Conservation (phyloP, 2,329 filamentous ascomycete species). For the Aspergillus floridensis region DNA sequence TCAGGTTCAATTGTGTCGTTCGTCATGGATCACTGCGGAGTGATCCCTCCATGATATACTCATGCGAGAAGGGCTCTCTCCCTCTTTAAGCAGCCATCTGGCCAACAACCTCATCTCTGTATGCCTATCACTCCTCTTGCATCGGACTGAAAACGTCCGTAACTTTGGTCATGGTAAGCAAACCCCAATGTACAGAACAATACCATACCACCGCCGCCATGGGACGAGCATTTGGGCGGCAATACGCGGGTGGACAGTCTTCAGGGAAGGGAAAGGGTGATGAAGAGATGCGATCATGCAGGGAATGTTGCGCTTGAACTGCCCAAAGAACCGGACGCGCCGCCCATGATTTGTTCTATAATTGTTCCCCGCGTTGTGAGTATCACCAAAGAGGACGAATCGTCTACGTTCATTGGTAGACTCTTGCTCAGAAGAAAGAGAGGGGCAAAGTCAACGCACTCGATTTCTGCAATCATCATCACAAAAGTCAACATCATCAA, state of each 20-base stretch:
- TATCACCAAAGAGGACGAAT: background rate
- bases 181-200: background rate
- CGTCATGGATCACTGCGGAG: background rate
- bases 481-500: background rate
- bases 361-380: background rate
- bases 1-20: background rate
- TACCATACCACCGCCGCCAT: background rate
- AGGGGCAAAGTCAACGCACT: background rate
- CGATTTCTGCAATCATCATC: background rate
- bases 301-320: slow-evolving; percentile 2
- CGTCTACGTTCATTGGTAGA: background rate
- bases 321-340: background rate
- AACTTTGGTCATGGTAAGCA: background rate
- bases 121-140: background rate
- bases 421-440: background rate
- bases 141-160: background rate
- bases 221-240: background rate
- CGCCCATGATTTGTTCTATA: background rate
- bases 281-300: slow-evolving; percentile 3
- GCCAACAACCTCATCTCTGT: background rate
- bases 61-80: background rate
- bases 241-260: background rate
- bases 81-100: background rate
- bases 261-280: background rate
- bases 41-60: background rate